These are phyloP conservation scores for Lachancea sp. DNA, from an alignment of 805 yeast species.

Conservation along the genomic window DNA sequence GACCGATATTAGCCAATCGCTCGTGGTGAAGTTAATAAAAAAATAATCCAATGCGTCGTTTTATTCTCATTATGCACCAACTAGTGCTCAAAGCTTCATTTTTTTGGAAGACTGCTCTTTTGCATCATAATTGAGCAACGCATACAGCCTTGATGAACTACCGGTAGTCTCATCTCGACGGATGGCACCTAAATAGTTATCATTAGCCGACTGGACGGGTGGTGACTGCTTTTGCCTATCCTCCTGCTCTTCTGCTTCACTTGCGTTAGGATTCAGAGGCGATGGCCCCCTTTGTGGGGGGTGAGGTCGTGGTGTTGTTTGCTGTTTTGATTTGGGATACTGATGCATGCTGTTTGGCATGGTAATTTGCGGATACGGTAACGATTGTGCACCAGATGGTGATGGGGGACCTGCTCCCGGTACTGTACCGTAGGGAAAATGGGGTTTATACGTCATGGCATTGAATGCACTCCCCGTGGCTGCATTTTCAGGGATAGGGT, in stretches of 20 bases:
- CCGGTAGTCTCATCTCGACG: slow-evolving; percentile 6
- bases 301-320: background rate
- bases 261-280: slow-evolving; percentile 3
- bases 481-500: slow-evolving; percentile 2
- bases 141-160: slow-evolving; percentile 5
- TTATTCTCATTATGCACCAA: background rate
- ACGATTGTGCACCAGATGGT: slow-evolving; percentile 1
- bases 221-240: slow-evolving; percentile 15
- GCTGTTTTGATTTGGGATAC: slow-evolving; percentile 4
- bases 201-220: slow-evolving; percentile 7
- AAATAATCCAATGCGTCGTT: background rate
- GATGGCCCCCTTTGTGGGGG: slow-evolving; percentile 6
- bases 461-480: slow-evolving; percentile 4
- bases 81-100: slow-evolving; percentile 3
- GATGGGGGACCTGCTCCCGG: slow-evolving; percentile 6
- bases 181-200: slow-evolving; percentile 4
- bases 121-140: slow-evolving; percentile 9
- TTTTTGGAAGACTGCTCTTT: slow-evolving; percentile 10
- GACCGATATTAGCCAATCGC: background rate
- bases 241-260: slow-evolving; percentile 8
- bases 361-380: background rate
- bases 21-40: background rate
- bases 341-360: slow-evolving; percentile 2
- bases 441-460: slow-evolving; percentile 12
- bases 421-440: slow-evolving; percentile 12